Evolutionary conservation across 2,329 filamentous ascomycete species (phyloP).

Genomic region (Atkinsonella texensis): DNA sequence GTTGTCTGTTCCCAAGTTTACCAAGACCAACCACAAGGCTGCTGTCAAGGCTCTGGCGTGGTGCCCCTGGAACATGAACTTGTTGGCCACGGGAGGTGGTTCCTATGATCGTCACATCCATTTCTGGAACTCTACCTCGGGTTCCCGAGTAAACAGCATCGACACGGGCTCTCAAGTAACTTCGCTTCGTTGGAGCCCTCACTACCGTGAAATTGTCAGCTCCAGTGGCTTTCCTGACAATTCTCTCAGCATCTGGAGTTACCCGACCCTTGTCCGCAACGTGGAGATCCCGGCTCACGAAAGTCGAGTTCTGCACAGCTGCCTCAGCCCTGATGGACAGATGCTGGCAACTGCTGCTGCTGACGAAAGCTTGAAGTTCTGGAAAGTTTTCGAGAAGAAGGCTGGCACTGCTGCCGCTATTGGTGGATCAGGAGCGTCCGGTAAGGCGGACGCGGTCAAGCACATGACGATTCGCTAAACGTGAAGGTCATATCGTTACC

Average conservation of each 20-base stretch:
- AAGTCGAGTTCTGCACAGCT: slow-evolving; percentile 91
- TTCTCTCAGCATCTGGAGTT: slow-evolving; percentile 97
- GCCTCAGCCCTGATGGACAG: slow-evolving; percentile 92
- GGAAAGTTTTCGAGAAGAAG: slow-evolving; percentile 99
- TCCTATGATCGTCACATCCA: slow-evolving; percentile 97
- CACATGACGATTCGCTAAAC: slow-evolving; percentile 83
- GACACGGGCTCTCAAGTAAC: slow-evolving; percentile 97
- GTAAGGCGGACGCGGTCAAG: slow-evolving; percentile 80
- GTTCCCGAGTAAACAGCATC: slow-evolving; percentile 96
- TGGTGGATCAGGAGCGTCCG: slow-evolving; percentile 53
- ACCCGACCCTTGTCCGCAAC: slow-evolving; percentile 92
- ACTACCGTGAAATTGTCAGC: slow-evolving; percentile 96
- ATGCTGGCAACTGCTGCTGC: slow-evolving; percentile 94
- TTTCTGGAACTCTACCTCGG: slow-evolving; percentile 99
- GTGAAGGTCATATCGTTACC: slow-evolving; percentile 8
- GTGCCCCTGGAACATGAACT: slow-evolving; percentile 98
- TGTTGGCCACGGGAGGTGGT: slow-evolving; percentile 90
- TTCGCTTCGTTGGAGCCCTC: slow-evolving; percentile 87
- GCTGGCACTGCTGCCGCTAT: slow-evolving; percentile 56
- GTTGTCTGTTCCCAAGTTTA: slow-evolving; percentile 89
- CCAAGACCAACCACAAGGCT: slow-evolving; percentile 98
- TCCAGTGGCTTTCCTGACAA: slow-evolving; percentile 99
- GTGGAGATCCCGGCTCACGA: slow-evolving; percentile 97
- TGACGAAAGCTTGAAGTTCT: slow-evolving; percentile 97
- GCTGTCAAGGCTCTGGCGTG: slow-evolving; percentile 96